phyloP scores from a whole-genome alignment of 2,329 filamentous ascomycete species.

The Aspergillus udagawae region DNA sequence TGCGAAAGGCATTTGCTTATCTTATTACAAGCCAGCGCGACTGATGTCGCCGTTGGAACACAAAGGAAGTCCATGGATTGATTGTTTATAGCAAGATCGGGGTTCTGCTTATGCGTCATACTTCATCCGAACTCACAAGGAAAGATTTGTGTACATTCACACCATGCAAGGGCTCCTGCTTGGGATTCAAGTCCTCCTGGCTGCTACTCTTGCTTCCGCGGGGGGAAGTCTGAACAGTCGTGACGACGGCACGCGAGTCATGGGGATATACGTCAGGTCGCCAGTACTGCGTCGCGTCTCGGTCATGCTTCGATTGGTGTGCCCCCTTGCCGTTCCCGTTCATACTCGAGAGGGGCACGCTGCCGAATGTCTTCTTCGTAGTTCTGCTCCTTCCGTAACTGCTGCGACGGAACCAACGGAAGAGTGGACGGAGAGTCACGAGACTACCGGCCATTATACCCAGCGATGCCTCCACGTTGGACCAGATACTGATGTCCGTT shows the following conservation, averaged over 20 bases:
- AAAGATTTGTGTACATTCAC: slow-evolving; percentile 36
- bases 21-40: neutral
- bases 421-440: slow-evolving; percentile 47
- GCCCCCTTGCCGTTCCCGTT: slow-evolving; percentile 15
- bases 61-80: neutral
- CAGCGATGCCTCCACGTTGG: slow-evolving; percentile 36
- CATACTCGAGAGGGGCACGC: slow-evolving; percentile 29
- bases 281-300: slow-evolving; percentile 25
- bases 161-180: slow-evolving; percentile 18
- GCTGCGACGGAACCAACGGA: slow-evolving; percentile 36
- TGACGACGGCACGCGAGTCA: slow-evolving; percentile 22
- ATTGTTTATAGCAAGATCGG: neutral
- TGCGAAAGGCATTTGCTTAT: neutral
- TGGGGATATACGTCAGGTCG: slow-evolving; percentile 27
- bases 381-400: slow-evolving; percentile 22
- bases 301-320: slow-evolving; percentile 14
- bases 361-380: slow-evolving; percentile 21
- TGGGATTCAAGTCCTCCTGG: slow-evolving; percentile 31
- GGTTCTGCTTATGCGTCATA: slow-evolving; percentile 4
- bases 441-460: slow-evolving; percentile 47
- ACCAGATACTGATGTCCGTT: slow-evolving; percentile 39
- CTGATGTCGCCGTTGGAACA: neutral
- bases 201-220: slow-evolving; percentile 27
- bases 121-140: slow-evolving; percentile 25
- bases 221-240: slow-evolving; percentile 24